Base-by-base conservation (phyloP, 106 monocot genomes). In the Platanthera guangdongensis region DNA sequence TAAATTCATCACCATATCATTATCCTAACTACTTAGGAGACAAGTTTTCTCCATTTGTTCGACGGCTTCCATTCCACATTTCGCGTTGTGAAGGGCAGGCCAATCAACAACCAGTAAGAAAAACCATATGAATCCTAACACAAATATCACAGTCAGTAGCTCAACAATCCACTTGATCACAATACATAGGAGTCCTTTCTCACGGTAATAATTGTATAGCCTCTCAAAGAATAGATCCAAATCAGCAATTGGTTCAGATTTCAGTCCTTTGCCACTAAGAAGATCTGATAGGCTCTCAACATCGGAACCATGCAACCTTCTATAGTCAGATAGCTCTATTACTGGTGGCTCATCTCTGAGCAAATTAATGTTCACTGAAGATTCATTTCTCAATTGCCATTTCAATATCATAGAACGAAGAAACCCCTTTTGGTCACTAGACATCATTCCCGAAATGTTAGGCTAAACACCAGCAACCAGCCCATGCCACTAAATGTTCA, bases 171-270 rank as follows among this genome's bases (percentile, higher is more conserved):
- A n/a, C n/a, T n/a, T n/a, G n/a, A n/a, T n/a, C n/a, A n/a, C n/a
- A n/a, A n/a, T n/a, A n/a, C n/a, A n/a, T n/a, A n/a, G 79, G 9
- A 99, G 85, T 64, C 94, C 97, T 81, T 99, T 99, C 51, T 90
- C 89, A 50, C 91, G 87, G 59, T 92, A 90, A 71, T 99, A 99
- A 77, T 79, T 85, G 50, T 99, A 99, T 18, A 99, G 28, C 59
- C 94, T 87, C 67, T 88, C 91, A 73, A 99, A 88, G 71, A 99
- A 99, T 8, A 99, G 79, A 83, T 99, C 97, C 77, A 99, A 81
- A 77, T 99, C 97, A 85, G 86, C 75, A 64, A 99, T 94, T 16
- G 85, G 75, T 59, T 99, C 90, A 45, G 55, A 53, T 76, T 86
- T 86, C 59, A 84, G 47, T 11, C 85, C 79, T 85, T 99, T 92